A percentile compares a stretch with the other conserved stretches of the same genome.
Conservation (phyloP, 2,329 filamentous ascomycete species). For the Cordyceps javanica region DNA sequence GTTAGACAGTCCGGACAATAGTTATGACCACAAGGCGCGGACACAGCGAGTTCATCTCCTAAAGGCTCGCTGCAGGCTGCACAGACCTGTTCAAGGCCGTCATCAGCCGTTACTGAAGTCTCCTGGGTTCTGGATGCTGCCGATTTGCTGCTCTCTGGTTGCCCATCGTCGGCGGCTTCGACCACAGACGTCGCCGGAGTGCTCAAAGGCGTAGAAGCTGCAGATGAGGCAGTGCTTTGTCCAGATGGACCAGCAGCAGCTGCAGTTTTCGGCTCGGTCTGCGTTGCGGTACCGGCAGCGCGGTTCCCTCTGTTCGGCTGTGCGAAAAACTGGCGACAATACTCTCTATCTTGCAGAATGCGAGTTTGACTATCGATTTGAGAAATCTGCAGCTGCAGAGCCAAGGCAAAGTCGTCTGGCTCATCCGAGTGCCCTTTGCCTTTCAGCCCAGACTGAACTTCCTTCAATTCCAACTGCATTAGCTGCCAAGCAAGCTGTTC, state of each 20-base stretch:
- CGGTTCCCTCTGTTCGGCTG: background rate
- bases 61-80: background rate
- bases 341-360: background rate
- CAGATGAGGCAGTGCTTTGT: background rate
- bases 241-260: background rate
- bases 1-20: background rate
- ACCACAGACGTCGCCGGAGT: too few relatives aligned
- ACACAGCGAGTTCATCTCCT: background rate
- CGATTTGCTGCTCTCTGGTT: background rate
- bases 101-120: too few relatives aligned
- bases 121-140: background rate
- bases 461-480: background rate
- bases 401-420: background rate
- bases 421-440: background rate
- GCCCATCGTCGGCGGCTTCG: too few relatives aligned
- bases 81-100: background rate
- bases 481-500: background rate
- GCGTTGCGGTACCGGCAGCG: background rate
- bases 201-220: background rate
- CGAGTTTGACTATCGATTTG: background rate
- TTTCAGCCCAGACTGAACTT: background rate
- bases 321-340: background rate
- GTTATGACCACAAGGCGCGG: background rate
- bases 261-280: too few relatives aligned
- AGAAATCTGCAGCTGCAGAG: background rate